A percentile compares a stretch with the other conserved stretches of the same genome.
Conservation (phyloP, 2,329 filamentous ascomycete species). For the Leptosphaerulina australis region DNA sequence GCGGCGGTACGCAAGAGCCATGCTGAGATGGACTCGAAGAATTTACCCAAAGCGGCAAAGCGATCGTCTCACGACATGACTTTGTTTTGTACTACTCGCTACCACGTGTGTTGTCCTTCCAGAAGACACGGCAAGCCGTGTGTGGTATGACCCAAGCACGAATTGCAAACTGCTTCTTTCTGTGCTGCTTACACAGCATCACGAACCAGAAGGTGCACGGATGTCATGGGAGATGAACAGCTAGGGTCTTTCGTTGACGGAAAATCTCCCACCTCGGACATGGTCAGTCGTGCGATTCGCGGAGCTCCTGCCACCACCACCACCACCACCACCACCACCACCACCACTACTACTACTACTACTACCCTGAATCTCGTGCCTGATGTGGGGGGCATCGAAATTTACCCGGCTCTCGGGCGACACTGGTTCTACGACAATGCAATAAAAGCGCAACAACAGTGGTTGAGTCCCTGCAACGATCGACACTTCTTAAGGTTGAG, state of each 20-base stretch:
- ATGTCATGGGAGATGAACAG: slow-evolving; percentile 26
- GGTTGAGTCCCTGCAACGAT: background rate
- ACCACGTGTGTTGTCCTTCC: slow-evolving; percentile 27
- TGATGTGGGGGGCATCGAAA: slow-evolving; percentile 32
- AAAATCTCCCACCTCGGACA: slow-evolving; percentile 36
- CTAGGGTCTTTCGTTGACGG: slow-evolving; percentile 39
- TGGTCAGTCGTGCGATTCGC: slow-evolving; percentile 37
- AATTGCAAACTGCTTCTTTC: background rate
- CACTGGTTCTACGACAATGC: slow-evolving; percentile 6
- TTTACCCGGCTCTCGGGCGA: slow-evolving; percentile 31
- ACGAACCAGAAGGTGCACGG: slow-evolving; percentile 10
- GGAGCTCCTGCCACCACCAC: slow-evolving; percentile 34
- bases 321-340: slow-evolving; percentile 37
- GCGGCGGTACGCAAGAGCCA: slow-evolving; percentile 13
- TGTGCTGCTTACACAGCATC: slow-evolving; percentile 11
- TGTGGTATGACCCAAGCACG: background rate
- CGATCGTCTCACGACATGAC: slow-evolving; percentile 11
- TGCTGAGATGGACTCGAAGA: slow-evolving; percentile 5
- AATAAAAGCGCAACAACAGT: background rate
- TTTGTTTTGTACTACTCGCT: slow-evolving; percentile 22
- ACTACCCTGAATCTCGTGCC: slow-evolving; percentile 34
- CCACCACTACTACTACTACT: slow-evolving; percentile 35
- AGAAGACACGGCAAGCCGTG: slow-evolving; percentile 4
- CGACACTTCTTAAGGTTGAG: background rate
- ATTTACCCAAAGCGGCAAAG: slow-evolving; percentile 4